phyloP scores from a whole-genome alignment of 2,329 filamentous ascomycete species.

The Pyrenochaeta sp. region DNA sequence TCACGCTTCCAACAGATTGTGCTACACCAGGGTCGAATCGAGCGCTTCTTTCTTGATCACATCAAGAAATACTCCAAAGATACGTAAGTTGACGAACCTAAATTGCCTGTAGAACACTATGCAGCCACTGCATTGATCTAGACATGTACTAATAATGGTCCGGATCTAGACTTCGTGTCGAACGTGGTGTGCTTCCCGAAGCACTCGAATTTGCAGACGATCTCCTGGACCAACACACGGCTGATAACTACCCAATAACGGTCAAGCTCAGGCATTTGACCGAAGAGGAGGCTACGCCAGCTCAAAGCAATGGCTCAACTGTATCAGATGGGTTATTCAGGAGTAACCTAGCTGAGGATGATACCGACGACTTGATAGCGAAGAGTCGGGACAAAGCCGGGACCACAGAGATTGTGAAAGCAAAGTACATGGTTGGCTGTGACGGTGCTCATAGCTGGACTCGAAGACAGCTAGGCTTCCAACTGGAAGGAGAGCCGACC shows the following conservation, averaged over 20 bases:
- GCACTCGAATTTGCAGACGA: constrained; percentile 62
- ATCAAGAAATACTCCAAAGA: constrained; percentile 64
- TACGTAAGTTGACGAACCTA: constrained; percentile 11
- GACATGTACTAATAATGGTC: not conserved
- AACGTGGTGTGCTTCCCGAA: constrained; percentile 67
- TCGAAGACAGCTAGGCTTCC: constrained; percentile 63
- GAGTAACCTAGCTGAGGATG: constrained; percentile 65
- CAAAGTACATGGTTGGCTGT: constrained; percentile 72
- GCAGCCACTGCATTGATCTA: not conserved
- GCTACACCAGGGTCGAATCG: constrained; percentile 75
- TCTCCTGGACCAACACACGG: constrained; percentile 55
- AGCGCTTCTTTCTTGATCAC: constrained; percentile 70
- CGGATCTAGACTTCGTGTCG: constrained; percentile 51
- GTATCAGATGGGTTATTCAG: constrained; percentile 64
- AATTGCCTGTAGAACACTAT: not conserved
- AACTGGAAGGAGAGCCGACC: constrained; percentile 63
- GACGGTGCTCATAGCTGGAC: constrained; percentile 75
- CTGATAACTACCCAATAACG: constrained; percentile 64
- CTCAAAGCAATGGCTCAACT: constrained; percentile 48
- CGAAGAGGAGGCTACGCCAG: constrained; percentile 65
- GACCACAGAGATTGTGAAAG: constrained; percentile 55
- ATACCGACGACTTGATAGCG: constrained; percentile 61
- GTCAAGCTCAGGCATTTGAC: constrained; percentile 65
- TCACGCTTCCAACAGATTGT: constrained; percentile 71
- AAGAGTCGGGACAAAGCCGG: constrained; percentile 47